A percentile compares a stretch with the other conserved stretches of the same genome.
Conservation (phyloP, 2,329 filamentous ascomycete species). For the Tetracladium maxilliforme region DNA sequence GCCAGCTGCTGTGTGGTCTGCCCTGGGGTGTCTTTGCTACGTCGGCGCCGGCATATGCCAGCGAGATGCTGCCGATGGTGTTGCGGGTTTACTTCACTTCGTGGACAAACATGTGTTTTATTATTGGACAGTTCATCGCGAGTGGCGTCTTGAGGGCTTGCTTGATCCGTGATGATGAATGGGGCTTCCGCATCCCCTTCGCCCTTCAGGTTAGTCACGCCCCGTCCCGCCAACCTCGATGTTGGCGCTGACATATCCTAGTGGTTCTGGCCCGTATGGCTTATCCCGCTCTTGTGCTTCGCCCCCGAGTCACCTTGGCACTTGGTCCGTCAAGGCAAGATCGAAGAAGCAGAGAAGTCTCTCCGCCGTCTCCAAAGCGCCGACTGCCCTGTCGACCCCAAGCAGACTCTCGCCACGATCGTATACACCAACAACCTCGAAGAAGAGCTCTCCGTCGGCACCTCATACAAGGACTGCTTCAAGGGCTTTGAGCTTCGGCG, state of each 20-base stretch:
- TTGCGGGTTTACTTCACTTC: constrained; percentile 26
- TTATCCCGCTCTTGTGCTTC: constrained; percentile 23
- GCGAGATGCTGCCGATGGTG: constrained; percentile 29
- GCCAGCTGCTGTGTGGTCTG: constrained; percentile 29
- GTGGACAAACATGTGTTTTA: constrained; percentile 28
- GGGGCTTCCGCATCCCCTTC: constrained; percentile 29
- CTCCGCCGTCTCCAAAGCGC: constrained; percentile 17
- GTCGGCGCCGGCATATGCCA: constrained; percentile 31
- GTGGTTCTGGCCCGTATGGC: constrained; percentile 29
- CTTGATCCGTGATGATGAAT: constrained; percentile 22
- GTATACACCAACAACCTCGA: constrained; percentile 38
- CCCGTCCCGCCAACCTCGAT: too few relatives aligned
- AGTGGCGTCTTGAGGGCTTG: constrained; percentile 27
- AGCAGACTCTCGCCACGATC: constrained; percentile 26
- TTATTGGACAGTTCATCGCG: constrained; percentile 27
- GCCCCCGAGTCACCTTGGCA: constrained; percentile 31
- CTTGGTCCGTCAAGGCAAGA: constrained; percentile 24
- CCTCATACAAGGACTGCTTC: constrained; percentile 30
- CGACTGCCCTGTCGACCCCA: constrained; percentile 4
- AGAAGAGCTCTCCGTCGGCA: constrained; percentile 21
- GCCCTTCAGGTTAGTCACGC: constrained; percentile 17
- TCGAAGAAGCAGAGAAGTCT: constrained; percentile 24
- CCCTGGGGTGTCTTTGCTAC: constrained; percentile 26
- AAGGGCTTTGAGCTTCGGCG: constrained; percentile 27
- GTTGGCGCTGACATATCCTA: too few relatives aligned